Evolutionary conservation across 768 basidiomycete species (phyloP), one percentile per base, ranked within the genome.

Genomic region (Leccinum imitatum): DNA sequence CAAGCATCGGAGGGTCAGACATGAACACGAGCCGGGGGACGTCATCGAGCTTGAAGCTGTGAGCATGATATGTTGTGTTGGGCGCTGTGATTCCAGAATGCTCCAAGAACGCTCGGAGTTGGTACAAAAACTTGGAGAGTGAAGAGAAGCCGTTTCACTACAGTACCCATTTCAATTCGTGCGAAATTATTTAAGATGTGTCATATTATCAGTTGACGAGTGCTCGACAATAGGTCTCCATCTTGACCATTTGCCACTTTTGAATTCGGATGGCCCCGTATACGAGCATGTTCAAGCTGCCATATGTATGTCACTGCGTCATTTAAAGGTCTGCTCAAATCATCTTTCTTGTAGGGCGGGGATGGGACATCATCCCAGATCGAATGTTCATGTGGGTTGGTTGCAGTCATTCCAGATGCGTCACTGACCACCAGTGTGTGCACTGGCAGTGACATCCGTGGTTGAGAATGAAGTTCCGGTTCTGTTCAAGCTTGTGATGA

Each of bases 281-380:
- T 71, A 95, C 93, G 25, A 87, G 89, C 69, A 95, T 95, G 88
- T 98, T 95, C 80, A 93, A 95, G 76, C 93, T 90, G 3, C 74
- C 96, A 35, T 85, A 87, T 77, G 84, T 82, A 53, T 60, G 77
- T 48, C 21, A 14, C 31, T 11, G 15, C 8, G 31, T 41, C 25
- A 35, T 14, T 46, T 41, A 27, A 17, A 33, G 35, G 46, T 23
- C 2, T 5, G n/a, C 14, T 31, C 2, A 27, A 30, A n/a, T 52
- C 6, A 58, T 25, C 10, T 3, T 44, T 50, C 33, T 33, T 11
- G 0, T 77, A 96, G 85, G 95, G 95, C 11, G 95, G 21, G 21
- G 21, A 21, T 97, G 93, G 87, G 95, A 98, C 25, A 25, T 25
- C 25, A 25, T 97, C 17, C 94, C 95, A 0, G 93, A 94, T 74